Evolutionary conservation across 2,329 filamentous ascomycete genomes (phyloP).

Genomic region (Lachnellula suecica): DNA sequence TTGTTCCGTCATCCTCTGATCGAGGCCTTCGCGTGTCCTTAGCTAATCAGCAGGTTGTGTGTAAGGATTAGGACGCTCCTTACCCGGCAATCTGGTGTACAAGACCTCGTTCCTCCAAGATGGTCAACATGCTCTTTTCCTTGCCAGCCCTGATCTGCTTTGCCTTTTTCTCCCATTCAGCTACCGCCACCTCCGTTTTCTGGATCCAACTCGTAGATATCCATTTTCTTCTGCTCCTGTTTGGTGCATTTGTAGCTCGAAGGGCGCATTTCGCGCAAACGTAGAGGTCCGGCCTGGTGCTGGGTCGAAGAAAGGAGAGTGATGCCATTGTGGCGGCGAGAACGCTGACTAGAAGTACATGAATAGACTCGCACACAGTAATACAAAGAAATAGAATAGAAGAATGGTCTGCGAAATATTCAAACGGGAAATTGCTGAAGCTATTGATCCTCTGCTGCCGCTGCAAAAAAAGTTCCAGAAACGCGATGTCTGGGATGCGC

Average conservation of each 20-base stretch:
- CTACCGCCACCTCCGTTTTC: conserved; percentile 30
- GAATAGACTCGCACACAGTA: not conserved
- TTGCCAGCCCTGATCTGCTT: conserved; percentile 49
- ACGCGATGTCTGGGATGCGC: not conserved
- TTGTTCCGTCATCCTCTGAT: conserved; percentile 61
- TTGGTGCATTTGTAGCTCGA: conserved; percentile 18
- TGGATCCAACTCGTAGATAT: conserved; percentile 36
- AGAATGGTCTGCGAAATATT: not conserved
- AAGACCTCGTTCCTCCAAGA: conserved; percentile 70
- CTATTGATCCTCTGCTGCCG: not conserved
- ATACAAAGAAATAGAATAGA: not conserved
- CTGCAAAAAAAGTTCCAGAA: not conserved
- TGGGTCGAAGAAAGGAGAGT: conserved; percentile 25
- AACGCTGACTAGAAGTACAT: conserved; percentile 1
- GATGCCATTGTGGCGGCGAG: conserved; percentile 26
- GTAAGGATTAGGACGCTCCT: conserved; percentile 26
- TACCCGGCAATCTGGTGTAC: conserved; percentile 76
- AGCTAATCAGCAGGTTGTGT: conserved; percentile 3
- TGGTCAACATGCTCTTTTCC: conserved; percentile 54
- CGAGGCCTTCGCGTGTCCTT: conserved; percentile 49
- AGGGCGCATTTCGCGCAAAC: conserved; percentile 32
- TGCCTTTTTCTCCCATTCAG: conserved; percentile 49
- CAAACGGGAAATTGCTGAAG: not conserved
- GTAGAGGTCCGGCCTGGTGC: conserved; percentile 23
- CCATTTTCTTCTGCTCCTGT: conserved; percentile 23